Evolutionary conservation across 257 asterid genomes (phyloP), one percentile per base, ranked within the genome.

Genomic region (Linaria vulgaris): DNA sequence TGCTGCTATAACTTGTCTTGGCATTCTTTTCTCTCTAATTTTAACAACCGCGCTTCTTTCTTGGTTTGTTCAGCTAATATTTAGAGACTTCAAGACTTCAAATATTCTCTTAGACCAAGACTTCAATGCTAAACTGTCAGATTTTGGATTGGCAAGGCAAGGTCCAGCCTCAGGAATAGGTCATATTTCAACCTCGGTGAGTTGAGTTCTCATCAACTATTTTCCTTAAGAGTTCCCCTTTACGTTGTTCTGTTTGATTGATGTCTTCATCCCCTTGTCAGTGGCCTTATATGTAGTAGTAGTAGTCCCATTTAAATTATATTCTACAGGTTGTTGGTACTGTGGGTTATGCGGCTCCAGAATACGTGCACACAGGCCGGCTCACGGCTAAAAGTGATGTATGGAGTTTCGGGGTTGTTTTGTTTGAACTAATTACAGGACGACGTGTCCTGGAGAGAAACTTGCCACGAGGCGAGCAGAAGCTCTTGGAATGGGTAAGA

Each of bases 361-460:
- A 91, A 63, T 91, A 91, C 17, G 84, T 91, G 22, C 98, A 79
- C 69, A 73, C 92, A 0, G 98, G 98, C 34, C 75, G 87, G 68
- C 86, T 91, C 61, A 88, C 96, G 5, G 84, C 91, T n/a, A 91
- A 86, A 72, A 91, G 96, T 43, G 96, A 91, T 13, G 96, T 88
- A 15, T 91, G 98, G 98, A 91, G 98, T 63, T 91, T 88, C 1
- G 98, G 98, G 39, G 96, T 91, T 0, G 96, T 91, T 59, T 85
- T 91, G 3, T 88, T 84, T 17, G 98, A 91, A 61, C 94, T 91
- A 38, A 91, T 91, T 34, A 91, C 98, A 4, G 98, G 96, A 53
- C 84, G 98, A 67, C 85, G 96, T 3, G 95, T 84, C 51, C 67
- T 91, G n/a, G 98, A 91, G 61, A 76, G 95, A 57, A 88, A 88